Percentiles rank a stretch among this genome's conserved stretches.
These are phyloP conservation scores for Xylaria acuta DNA, from an alignment of 495 filamentous ascomycete species.

Conservation along the genomic window DNA sequence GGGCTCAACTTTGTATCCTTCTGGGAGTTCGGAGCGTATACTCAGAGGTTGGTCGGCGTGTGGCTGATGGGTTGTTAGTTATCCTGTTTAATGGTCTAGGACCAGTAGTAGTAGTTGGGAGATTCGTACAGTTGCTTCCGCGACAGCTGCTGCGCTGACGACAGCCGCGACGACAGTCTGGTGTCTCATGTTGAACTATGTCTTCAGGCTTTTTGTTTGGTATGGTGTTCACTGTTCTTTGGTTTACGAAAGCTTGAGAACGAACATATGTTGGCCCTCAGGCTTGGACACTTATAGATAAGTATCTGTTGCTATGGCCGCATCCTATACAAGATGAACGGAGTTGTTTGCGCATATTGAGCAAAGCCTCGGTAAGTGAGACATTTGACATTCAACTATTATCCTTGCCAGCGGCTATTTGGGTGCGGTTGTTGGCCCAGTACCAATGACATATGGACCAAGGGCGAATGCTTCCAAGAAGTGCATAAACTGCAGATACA, in stretches of 20 bases:
- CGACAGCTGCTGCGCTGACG: neutral
- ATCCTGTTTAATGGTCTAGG: neutral
- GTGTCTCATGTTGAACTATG: neutral
- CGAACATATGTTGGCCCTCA: neutral
- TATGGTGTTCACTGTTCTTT: neutral
- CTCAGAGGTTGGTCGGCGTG: neutral
- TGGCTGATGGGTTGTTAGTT: neutral
- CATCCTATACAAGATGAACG: neutral
- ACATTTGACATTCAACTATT: neutral
- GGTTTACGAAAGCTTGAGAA: neutral
- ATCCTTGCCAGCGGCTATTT: neutral
- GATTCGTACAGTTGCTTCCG: neutral
- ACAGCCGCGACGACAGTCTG: neutral
- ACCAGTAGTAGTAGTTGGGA: neutral
- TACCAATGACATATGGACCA: neutral
- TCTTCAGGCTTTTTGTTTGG: neutral
- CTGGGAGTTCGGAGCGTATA: neutral
- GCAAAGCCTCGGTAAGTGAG: neutral
- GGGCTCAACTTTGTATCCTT: conserved; percentile 15
- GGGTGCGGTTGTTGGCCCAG: too few species aligned
- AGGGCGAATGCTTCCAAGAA: neutral
- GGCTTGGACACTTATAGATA: neutral
- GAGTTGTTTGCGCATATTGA: neutral
- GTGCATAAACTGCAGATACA: neutral
- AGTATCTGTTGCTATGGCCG: neutral